Percentiles rank a stretch among this genome's conserved stretches.
These are phyloP conservation scores for Chaetoceros tenuissimus DNA, from an alignment of 108 stramenopile species.

Conservation along the genomic window DNA sequence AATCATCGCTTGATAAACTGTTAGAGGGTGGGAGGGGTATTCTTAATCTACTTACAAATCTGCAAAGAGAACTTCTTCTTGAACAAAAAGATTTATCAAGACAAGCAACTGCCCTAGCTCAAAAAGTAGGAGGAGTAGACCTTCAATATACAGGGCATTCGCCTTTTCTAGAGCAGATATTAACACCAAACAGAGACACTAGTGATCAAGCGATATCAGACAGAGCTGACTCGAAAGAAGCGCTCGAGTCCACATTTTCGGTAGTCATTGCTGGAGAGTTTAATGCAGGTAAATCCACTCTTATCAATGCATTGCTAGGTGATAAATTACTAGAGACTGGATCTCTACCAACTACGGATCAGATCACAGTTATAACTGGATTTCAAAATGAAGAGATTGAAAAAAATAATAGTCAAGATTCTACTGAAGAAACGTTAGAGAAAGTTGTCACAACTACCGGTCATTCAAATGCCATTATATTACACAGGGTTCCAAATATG, in stretches of 20 bases:
- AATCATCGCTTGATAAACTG: neutral
- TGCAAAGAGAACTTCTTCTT: neutral
- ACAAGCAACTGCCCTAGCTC: neutral
- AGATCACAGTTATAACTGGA: constrained; percentile 49
- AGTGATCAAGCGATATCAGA: neutral
- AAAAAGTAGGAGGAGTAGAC: neutral
- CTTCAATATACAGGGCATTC: neutral
- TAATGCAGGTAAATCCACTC: constrained; percentile 81
- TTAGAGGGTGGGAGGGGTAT: neutral
- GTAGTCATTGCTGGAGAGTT: constrained; percentile 79
- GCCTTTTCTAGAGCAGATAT: neutral
- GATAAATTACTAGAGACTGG: constrained; percentile 63
- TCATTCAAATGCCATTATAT: constrained; percentile 4
- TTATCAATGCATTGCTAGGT: constrained; percentile 79
- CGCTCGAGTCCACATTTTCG: constrained; percentile 36
- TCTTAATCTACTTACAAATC: neutral
- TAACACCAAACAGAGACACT: neutral
- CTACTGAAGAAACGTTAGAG: constrained; percentile 1
- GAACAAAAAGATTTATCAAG: neutral
- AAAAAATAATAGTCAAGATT: constrained; percentile 8
- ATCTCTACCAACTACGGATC: constrained; percentile 73
- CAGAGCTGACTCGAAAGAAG: neutral
- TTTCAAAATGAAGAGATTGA: neutral
- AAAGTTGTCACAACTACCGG: neutral
- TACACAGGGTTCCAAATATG: constrained; percentile 25